Conservation (phyloP, 768 basidiomycete species). For the Kwoniella sp. region DNA sequence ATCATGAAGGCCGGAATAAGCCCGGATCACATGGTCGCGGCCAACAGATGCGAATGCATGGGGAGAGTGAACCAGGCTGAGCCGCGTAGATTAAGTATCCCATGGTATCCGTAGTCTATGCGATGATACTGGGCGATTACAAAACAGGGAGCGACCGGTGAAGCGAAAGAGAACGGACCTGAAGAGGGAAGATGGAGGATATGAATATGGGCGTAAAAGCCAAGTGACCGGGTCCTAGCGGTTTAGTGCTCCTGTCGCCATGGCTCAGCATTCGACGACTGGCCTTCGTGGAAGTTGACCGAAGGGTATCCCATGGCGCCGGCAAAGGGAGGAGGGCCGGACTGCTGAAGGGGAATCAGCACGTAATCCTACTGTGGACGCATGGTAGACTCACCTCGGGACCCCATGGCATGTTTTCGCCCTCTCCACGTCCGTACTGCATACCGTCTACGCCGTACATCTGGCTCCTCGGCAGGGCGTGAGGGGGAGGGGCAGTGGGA, state of each 20-base stretch:
- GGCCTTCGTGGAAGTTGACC: conserved; percentile 14
- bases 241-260: conserved; percentile 17
- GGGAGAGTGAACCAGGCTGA: too few species aligned
- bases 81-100: too few species aligned
- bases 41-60: too few species aligned
- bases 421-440: conserved; percentile 18
- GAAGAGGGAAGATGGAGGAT: too few species aligned
- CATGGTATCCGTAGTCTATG: too few species aligned
- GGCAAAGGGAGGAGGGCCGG: conserved; percentile 24
- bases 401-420: conserved; percentile 21
- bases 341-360: background rate
- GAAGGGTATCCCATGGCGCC: conserved; percentile 14
- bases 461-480: conserved; percentile 20
- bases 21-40: too few species aligned
- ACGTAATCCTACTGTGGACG: background rate
- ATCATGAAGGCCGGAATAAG: too few species aligned
- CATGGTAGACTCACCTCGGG: conserved; percentile 14
- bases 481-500: conserved; percentile 22
- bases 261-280: conserved; percentile 7
- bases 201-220: too few species aligned
- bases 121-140: too few species aligned
- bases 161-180: too few species aligned
- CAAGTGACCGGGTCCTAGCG: too few species aligned
- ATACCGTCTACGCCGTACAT: conserved; percentile 13
- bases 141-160: too few species aligned